These are phyloP conservation scores for Ammopiptanthus mongolicus DNA, from an alignment of 306 rosid species.

Conservation along the genomic window DNA sequence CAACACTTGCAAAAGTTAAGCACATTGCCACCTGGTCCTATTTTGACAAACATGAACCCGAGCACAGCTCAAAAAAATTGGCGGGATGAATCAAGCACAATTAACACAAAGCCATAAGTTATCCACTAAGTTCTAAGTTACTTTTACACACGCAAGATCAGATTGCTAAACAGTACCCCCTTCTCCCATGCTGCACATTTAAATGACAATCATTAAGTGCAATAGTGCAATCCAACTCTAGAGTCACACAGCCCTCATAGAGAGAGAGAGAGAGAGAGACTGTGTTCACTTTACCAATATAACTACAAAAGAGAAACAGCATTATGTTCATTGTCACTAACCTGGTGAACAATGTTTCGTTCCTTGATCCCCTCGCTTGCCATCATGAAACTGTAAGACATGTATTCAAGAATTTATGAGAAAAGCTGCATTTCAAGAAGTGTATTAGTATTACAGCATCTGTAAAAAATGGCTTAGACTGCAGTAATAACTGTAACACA, in stretches of 20 bases:
- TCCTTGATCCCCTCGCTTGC: slow-evolving; percentile 95
- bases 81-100: neutral
- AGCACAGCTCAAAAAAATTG: neutral
- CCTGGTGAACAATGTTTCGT: slow-evolving; percentile 66
- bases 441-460: neutral
- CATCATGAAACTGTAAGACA: slow-evolving; percentile 79
- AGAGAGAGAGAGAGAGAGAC: neutral
- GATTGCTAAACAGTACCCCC: neutral
- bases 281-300: slow-evolving; percentile 5
- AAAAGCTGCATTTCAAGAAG: slow-evolving; percentile 14
- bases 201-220: neutral
- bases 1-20: neutral
- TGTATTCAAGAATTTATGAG: slow-evolving; percentile 27
- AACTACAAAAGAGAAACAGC: neutral
- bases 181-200: neutral
- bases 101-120: neutral
- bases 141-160: neutral
- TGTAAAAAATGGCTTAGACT: slow-evolving; percentile 5
- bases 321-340: slow-evolving; percentile 11
- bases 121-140: neutral
- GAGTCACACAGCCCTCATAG: neutral
- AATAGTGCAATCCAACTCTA: neutral
- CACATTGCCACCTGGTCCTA: neutral
- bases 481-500: slow-evolving; percentile 1
- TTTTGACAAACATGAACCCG: neutral